Conservation (phyloP, 1,284 basidiomycete species). For the Trametes polyzona region DNA sequence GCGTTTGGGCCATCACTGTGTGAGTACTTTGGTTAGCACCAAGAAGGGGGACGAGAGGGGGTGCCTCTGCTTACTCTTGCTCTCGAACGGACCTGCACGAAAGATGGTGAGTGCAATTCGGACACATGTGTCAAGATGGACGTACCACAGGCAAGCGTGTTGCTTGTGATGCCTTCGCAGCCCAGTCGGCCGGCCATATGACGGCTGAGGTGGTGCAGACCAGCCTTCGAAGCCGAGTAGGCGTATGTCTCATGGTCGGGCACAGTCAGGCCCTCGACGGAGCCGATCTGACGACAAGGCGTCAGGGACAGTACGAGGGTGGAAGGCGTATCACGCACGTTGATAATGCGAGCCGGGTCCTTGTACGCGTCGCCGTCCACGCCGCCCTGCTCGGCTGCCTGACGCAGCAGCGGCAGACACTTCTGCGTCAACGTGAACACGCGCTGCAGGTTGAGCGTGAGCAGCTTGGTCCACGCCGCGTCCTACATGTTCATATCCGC, state of each 20-base stretch:
- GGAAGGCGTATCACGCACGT: conserved; percentile 39
- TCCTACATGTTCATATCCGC: conserved; percentile 40
- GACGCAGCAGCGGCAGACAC: conserved; percentile 62
- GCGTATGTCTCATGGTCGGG: conserved; percentile 69
- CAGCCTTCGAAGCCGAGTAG: conserved; percentile 71
- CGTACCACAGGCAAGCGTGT: conserved; percentile 69
- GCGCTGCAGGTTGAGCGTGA: conserved; percentile 70
- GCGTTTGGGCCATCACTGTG: conserved; percentile 64
- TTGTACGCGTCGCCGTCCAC: conserved; percentile 41
- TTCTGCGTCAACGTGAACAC: conserved; percentile 76
- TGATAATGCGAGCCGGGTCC: conserved; percentile 66
- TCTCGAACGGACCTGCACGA: conserved; percentile 50
- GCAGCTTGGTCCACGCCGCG: conserved; percentile 58
- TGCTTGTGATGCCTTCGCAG: conserved; percentile 64
- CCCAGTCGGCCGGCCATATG: conserved; percentile 66
- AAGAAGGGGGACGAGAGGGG: not conserved
- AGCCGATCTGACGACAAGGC: conserved; percentile 57
- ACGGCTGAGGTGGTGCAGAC: conserved; percentile 62
- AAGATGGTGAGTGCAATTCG: not conserved
- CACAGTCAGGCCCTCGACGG: conserved; percentile 59
- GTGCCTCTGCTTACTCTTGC: conserved; percentile 46
- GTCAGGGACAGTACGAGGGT: not conserved
- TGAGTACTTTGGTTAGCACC: not conserved
- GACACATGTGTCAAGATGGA: conserved; percentile 17
- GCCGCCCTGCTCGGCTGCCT: conserved; percentile 51